Evolutionary conservation across 108 stramenopile genomes (phyloP).

Genomic region (Epithemia pelagica): DNA sequence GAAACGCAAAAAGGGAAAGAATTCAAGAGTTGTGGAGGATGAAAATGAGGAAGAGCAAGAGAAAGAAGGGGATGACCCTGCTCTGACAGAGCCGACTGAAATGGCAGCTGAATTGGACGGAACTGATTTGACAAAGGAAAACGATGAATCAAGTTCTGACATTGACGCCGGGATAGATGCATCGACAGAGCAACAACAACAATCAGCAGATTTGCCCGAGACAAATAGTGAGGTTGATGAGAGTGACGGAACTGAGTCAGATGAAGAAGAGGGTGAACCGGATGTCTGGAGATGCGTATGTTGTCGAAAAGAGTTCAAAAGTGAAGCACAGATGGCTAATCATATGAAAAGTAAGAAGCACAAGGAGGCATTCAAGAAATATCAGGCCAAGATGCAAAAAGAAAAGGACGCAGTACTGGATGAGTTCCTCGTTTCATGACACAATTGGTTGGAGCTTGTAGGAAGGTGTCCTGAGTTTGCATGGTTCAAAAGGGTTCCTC

Average conservation of each 20-base stretch:
- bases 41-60: slow-evolving; percentile 3
- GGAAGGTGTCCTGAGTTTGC: too few relatives aligned
- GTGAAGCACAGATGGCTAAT: slow-evolving; percentile 77
- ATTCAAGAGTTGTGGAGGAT: slow-evolving; percentile 11
- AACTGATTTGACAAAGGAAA: slow-evolving; percentile 8
- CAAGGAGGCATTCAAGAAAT: slow-evolving; percentile 72
- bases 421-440: not conserved
- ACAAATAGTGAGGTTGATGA: slow-evolving; percentile 4
- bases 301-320: slow-evolving; percentile 82
- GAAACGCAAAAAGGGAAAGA: slow-evolving; percentile 50
- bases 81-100: not conserved
- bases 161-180: slow-evolving; percentile 9
- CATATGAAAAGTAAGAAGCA: slow-evolving; percentile 86
- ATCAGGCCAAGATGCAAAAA: not conserved
- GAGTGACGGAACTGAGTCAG: slow-evolving; percentile 16
- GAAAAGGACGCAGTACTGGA: not conserved
- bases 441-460: too few relatives aligned
- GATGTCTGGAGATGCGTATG: slow-evolving; percentile 76
- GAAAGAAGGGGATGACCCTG: slow-evolving; percentile 13
- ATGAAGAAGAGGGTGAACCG: slow-evolving; percentile 61
- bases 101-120: not conserved
- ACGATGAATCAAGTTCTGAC: slow-evolving; percentile 5
- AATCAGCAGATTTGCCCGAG: slow-evolving; percentile 3
- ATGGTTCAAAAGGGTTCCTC: too few relatives aligned
- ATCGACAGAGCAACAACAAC: not conserved